Percentiles rank a stretch among this genome's conserved stretches.
phyloP scores from a whole-genome alignment of 2,329 filamentous ascomycete genomes.

The Aspergillus thermomutatus region DNA sequence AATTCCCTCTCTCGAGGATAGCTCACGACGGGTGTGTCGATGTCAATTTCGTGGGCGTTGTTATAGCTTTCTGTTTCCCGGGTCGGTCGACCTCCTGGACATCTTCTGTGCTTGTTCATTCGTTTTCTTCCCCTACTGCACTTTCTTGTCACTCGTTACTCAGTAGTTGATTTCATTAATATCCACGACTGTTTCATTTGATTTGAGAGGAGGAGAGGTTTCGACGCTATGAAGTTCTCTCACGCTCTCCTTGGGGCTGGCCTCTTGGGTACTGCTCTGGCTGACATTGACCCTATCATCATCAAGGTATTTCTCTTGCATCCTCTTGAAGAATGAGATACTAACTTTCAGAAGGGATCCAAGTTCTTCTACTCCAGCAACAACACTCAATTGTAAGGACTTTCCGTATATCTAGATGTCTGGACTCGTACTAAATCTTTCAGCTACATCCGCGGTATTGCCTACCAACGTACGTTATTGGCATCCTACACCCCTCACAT shows the following conservation, averaged over 20 bases:
- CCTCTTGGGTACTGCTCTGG: slow-evolving; percentile 5
- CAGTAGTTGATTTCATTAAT: not conserved
- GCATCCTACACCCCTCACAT: no score
- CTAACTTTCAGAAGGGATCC: slow-evolving; percentile 47
- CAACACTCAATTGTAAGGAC: slow-evolving; percentile 59
- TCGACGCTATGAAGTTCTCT: slow-evolving; percentile 6
- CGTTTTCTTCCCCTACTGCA: not conserved
- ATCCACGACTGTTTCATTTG: not conserved
- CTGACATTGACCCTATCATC: slow-evolving; percentile 53
- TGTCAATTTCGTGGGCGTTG: not conserved
- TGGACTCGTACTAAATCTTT: not conserved
- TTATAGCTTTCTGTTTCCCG: not conserved
- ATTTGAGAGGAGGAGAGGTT: not conserved
- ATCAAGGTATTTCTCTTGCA: slow-evolving; percentile 47
- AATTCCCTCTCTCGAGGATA: not conserved
- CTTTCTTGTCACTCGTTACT: not conserved
- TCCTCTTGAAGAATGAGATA: not conserved
- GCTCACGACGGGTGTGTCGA: not conserved
- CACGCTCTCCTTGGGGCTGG: slow-evolving; percentile 5
- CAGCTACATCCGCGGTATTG: slow-evolving; percentile 77
- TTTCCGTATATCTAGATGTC: not conserved
- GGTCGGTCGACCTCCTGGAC: not conserved
- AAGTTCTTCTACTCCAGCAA: slow-evolving; percentile 86
- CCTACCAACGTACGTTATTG: slow-evolving; percentile 64
- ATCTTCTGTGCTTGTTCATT: not conserved